phyloP scores from a whole-genome alignment of 352 stramenopile genomes.

The Phytophthora meadii region DNA sequence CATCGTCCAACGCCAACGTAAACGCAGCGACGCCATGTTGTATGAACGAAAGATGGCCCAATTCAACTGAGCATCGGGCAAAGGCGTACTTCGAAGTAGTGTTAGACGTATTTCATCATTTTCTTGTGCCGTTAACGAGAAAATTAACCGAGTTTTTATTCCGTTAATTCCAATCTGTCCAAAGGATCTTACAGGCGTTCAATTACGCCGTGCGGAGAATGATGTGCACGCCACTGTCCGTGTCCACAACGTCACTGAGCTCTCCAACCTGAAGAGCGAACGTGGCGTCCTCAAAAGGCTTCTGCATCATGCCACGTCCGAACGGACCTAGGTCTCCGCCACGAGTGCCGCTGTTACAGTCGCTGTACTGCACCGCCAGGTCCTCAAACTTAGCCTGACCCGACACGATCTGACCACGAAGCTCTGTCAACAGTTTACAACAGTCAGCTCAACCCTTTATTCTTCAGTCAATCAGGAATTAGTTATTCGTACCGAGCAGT shows the following conservation, averaged over 20 bases:
- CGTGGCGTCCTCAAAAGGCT: slow-evolving; percentile 91
- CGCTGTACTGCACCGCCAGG: slow-evolving; percentile 83
- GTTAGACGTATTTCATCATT: slow-evolving; percentile 5
- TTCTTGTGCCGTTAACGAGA: slow-evolving; percentile 4
- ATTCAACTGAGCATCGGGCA: slow-evolving; percentile 2
- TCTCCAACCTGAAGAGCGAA: slow-evolving; percentile 93
- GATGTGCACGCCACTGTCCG: slow-evolving; percentile 97
- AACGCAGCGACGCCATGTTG: slow-evolving; percentile 1
- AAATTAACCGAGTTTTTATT: slow-evolving; percentile 20
- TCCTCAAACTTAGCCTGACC: slow-evolving; percentile 82
- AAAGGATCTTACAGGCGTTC: background rate
- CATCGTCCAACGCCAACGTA: slow-evolving; percentile 9
- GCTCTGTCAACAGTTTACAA: slow-evolving; percentile 36
- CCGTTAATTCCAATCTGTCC: slow-evolving; percentile 4
- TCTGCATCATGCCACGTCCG: slow-evolving; percentile 91
- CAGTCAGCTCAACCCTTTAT: background rate
- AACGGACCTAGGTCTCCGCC: slow-evolving; percentile 93
- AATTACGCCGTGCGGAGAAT: slow-evolving; percentile 92
- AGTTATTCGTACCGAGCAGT: slow-evolving; percentile 56
- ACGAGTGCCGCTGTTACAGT: slow-evolving; percentile 81
- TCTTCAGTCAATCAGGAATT: background rate
- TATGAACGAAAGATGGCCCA: slow-evolving; percentile 20
- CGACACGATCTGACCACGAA: slow-evolving; percentile 84
- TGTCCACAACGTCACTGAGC: slow-evolving; percentile 95
- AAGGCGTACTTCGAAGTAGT: background rate